Base-by-base conservation (phyloP, 2,329 filamentous ascomycete genomes). In the Aspergillus vadensis region DNA sequence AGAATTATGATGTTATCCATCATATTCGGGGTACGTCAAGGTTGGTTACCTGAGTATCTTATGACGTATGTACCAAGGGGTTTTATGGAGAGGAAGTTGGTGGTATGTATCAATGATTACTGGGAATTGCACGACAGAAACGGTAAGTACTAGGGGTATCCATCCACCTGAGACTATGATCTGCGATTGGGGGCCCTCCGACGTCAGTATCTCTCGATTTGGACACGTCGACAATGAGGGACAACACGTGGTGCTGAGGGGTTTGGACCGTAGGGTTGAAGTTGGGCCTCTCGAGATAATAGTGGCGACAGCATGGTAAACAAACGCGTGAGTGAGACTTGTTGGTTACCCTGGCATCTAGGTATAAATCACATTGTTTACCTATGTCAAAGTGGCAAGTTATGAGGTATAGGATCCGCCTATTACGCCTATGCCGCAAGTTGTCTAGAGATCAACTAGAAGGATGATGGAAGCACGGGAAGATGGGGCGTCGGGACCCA, bases 241-340 rank as follows among this genome's bases (percentile, higher is more conserved):
- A 48, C 39, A 41, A 61, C 64, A 63, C 62, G 62, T 66, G 64
- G 60, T 56, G 55, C 27, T 47, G 64, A 63, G 58, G 59, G 62
- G 57, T 50, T 57, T 43, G 39, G 30, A 36, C 10, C n/a, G 15
- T 49, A 47, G 27, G 12, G 15, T 49, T 50, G 47, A 50, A 32
- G 47, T 50, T 17, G 47, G 47, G 25, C 47, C 15, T 27, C 5
- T 21, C 10, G 9, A n/a, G 8, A 43, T 43, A 14, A 17, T 12
- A 43, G 41, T 21, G 17, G n/a, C 41, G 41, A 21, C 17, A 19
- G 41, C 41, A 10, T 44, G 19, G 19, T 21, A 14, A 21, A 44
- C 41, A 44, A 12, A 27, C 10, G 17, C 19, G 41, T 44, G n/a
- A 10, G 19, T 44, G 19, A 15, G 41, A 23, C 17, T 36, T 5